These are phyloP conservation scores for Kingdonia uniflora DNA, from an alignment of 164 flowering plant species.

Conservation along the genomic window DNA sequence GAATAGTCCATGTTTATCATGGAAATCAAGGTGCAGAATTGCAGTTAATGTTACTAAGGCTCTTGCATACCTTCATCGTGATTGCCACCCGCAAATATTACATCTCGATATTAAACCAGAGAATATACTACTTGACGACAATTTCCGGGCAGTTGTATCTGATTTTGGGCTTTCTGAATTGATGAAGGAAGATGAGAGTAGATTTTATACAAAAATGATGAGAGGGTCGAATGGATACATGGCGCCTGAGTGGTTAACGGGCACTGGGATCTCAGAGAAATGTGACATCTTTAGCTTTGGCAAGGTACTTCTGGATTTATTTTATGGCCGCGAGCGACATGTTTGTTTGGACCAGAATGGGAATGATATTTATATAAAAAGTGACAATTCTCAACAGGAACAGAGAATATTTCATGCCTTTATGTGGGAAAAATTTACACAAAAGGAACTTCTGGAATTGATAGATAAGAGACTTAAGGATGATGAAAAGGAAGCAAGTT, in stretches of 20 bases:
- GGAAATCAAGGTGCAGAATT: too few species aligned
- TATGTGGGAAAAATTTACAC: conserved; percentile 44
- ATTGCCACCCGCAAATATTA: too few species aligned
- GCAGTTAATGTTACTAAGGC: background rate
- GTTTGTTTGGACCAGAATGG: conserved; percentile 22
- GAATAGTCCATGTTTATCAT: too few species aligned
- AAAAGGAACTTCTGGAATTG: conserved; percentile 64
- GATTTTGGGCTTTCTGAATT: too few species aligned
- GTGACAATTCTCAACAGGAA: conserved; percentile 17
- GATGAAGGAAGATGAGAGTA: too few species aligned
- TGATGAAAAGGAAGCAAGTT: conserved; percentile 44
- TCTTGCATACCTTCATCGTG: too few species aligned
- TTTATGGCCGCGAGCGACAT: conserved; percentile 73
- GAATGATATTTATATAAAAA: background rate
- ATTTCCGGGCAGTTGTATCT: too few species aligned
- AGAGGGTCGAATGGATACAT: too few species aligned
- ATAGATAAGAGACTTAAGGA: conserved; percentile 42
- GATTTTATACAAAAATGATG: too few species aligned
- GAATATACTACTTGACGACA: too few species aligned
- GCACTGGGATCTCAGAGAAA: conserved; percentile 61
- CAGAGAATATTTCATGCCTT: conserved; percentile 62
- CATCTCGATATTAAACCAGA: background rate
- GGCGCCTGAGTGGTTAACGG: conserved; percentile 18
- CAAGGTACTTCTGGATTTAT: conserved; percentile 71
- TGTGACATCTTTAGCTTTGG: conserved; percentile 84